These are phyloP conservation scores for Calonectria pteridis DNA, from an alignment of 2,329 filamentous ascomycete species.

Conservation along the genomic window DNA sequence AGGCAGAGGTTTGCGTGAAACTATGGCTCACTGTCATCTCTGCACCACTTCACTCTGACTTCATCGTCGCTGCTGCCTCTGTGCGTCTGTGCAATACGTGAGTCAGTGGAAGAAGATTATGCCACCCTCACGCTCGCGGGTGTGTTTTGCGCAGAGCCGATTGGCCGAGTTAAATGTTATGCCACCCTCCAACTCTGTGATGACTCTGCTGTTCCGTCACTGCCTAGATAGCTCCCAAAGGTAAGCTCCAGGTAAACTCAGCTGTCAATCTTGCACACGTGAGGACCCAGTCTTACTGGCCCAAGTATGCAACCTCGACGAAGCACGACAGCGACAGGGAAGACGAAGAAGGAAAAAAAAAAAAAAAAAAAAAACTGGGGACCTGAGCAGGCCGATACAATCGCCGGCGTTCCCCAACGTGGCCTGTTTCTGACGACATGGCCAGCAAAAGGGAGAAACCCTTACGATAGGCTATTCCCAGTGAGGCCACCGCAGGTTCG, in stretches of 20 bases:
- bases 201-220: constrained; percentile 15
- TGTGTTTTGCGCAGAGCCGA: constrained; percentile 9
- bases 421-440: constrained; percentile 5
- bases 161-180: constrained; percentile 12
- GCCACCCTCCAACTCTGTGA: constrained; percentile 13
- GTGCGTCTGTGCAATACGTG: neutral
- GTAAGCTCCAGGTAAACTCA: neutral
- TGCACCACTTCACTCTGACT: constrained; percentile 5
- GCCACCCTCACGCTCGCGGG: constrained; percentile 6
- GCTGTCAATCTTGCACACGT: constrained; percentile 9
- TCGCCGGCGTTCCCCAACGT: neutral
- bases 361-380: neutral
- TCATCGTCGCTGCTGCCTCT: neutral
- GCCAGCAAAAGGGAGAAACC: constrained; percentile 20
- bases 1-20: neutral
- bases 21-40: neutral
- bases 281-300: constrained; percentile 5
- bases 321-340: neutral
- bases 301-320: neutral
- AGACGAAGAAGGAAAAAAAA: neutral
- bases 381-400: neutral
- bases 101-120: constrained; percentile 19
- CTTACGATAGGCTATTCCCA: constrained; percentile 34
- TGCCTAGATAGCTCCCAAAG: neutral
- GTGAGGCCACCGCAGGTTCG: constrained; percentile 32